phyloP scores from a whole-genome alignment of 2,329 filamentous ascomycete species.

The Waltergamsia citrina region DNA sequence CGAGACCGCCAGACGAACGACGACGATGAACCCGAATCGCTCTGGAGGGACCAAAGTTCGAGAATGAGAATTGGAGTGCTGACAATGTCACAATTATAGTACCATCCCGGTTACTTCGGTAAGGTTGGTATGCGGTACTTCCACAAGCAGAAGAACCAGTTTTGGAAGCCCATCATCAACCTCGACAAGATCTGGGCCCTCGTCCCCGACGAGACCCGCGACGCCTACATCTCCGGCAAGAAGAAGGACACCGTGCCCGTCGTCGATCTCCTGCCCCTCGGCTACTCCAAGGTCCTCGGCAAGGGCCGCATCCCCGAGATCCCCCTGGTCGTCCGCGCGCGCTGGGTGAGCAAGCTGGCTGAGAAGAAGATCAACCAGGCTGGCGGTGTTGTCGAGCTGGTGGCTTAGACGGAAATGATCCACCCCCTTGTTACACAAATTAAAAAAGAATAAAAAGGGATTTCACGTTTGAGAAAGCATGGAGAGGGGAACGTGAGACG shows the following conservation, averaged over 20 bases:
- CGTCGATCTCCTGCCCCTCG: slow-evolving; percentile 92
- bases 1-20: slow-evolving; percentile 3
- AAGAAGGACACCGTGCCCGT: slow-evolving; percentile 92
- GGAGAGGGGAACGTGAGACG: neutral
- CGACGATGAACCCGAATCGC: neutral
- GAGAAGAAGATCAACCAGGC: slow-evolving; percentile 99
- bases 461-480: neutral
- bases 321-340: slow-evolving; percentile 86
- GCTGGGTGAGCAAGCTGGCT: slow-evolving; percentile 91
- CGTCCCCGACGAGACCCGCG: slow-evolving; percentile 84
- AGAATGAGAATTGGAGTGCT: slow-evolving; percentile 12
- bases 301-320: slow-evolving; percentile 90
- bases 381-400: slow-evolving; percentile 90
- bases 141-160: slow-evolving; percentile 91
- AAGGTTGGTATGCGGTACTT: slow-evolving; percentile 95
- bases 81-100: slow-evolving; percentile 38
- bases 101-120: slow-evolving; percentile 98
- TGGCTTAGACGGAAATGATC: slow-evolving; percentile 50
- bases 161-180: slow-evolving; percentile 99
- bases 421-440: neutral
- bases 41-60: neutral
- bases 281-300: slow-evolving; percentile 97
- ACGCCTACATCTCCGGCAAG: slow-evolving; percentile 73
- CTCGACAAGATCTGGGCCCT: slow-evolving; percentile 98
- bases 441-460: neutral